Evolutionary conservation across 768 basidiomycete genomes (phyloP).

Genomic region (Tulasnella sp.): DNA sequence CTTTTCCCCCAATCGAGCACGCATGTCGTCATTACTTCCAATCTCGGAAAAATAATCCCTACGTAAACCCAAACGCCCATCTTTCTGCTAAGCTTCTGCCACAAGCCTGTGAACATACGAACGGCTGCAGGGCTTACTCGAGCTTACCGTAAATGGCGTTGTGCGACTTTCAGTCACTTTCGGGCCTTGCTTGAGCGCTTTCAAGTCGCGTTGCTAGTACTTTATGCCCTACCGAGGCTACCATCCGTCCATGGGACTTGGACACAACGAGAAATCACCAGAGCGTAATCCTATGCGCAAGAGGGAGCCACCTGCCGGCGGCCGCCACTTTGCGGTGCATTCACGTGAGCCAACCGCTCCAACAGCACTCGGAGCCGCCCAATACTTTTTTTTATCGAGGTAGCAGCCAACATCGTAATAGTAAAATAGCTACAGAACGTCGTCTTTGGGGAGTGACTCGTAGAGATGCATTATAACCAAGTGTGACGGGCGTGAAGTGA

Average conservation of each 20-base stretch:
- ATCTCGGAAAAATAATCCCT: background rate
- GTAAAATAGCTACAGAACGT: background rate
- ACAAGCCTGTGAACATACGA: background rate
- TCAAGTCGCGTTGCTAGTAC: no score
- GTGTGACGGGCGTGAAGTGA: background rate
- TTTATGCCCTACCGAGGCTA: no score
- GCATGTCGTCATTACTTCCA: constrained; percentile 13
- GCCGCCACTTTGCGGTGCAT: constrained; percentile 9
- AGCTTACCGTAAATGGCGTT: no score
- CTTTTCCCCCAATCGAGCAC: background rate
- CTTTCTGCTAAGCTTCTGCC: background rate
- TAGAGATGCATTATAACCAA: no score
- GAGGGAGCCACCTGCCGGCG: constrained; percentile 1
- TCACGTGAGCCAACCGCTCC: constrained; percentile 3
- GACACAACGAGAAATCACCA: background rate
- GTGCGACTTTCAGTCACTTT: no score
- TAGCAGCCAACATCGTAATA: background rate
- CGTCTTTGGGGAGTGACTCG: background rate
- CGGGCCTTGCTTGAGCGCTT: no score
- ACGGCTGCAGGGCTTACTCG: background rate
- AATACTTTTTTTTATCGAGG: background rate
- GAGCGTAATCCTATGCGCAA: background rate
- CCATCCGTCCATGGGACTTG: background rate
- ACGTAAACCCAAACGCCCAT: background rate
- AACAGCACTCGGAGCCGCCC: background rate